Evolutionary conservation across 192 early-diverging fungal genomes (phyloP).

Genomic region (Geranomyces michiganensis): DNA sequence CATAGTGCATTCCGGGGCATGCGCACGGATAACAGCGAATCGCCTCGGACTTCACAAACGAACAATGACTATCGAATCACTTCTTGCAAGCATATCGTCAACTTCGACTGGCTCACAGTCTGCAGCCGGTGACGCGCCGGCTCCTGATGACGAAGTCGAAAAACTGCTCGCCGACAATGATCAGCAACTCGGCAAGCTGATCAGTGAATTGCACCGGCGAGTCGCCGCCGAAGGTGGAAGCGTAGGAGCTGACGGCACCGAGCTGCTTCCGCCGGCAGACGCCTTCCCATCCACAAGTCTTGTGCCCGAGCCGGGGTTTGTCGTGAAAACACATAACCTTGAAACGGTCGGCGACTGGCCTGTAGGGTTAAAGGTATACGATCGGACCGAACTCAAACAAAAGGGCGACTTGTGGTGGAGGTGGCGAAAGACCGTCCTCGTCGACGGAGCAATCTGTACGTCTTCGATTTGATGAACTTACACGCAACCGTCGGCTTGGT

Average conservation of each 20-base stretch:
- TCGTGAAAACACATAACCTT: slow-evolving; percentile 51
- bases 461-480: too few species aligned
- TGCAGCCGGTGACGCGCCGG: neutral
- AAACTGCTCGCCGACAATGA: slow-evolving; percentile 22
- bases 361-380: slow-evolving; percentile 41
- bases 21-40: too few species aligned
- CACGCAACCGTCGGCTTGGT: neutral
- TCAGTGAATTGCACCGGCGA: neutral
- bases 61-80: slow-evolving; percentile 28
- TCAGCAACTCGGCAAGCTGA: slow-evolving; percentile 11
- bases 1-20: too few species aligned
- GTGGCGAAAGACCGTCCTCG: too few species aligned
- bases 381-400: too few species aligned
- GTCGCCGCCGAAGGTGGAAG: slow-evolving; percentile 7
- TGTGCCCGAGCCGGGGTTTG: slow-evolving; percentile 57
- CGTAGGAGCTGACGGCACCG: neutral
- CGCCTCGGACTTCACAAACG: too few species aligned
- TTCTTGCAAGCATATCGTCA: slow-evolving; percentile 15
- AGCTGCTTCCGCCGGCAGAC: neutral
- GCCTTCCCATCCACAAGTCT: slow-evolving; percentile 31
- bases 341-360: slow-evolving; percentile 37
- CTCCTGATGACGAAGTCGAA: slow-evolving; percentile 2
- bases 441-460: too few species aligned
- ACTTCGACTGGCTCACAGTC: too few species aligned
- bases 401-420: too few species aligned